These are phyloP conservation scores for Phanerodontia chrysosporium DNA, from an alignment of 768 basidiomycete genomes.

Conservation along the genomic window DNA sequence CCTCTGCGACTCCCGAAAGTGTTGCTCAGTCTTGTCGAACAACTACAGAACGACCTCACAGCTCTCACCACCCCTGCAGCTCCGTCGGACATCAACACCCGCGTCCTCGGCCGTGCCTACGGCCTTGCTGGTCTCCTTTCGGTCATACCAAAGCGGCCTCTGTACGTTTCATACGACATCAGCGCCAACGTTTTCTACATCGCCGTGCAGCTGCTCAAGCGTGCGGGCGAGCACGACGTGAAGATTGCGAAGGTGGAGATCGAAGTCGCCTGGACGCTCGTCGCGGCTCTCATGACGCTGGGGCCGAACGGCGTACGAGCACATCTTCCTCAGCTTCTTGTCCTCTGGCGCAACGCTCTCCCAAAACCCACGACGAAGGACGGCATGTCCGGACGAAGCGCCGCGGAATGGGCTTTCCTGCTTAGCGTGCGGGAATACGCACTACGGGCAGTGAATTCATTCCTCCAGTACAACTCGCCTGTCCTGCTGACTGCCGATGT, in stretches of 20 bases:
- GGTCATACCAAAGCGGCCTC: constrained; percentile 78
- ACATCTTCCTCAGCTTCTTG: constrained; percentile 89
- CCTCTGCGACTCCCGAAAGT: constrained; percentile 80
- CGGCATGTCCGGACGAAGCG: constrained; percentile 53
- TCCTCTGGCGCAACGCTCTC: constrained; percentile 95
- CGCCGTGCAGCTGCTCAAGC: constrained; percentile 85
- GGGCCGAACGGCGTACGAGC: constrained; percentile 92
- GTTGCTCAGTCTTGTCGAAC: constrained; percentile 72
- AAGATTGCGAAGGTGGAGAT: constrained; percentile 78
- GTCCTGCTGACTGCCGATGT: constrained; percentile 87
- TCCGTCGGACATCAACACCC: constrained; percentile 62
- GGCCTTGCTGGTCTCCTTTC: constrained; percentile 86
- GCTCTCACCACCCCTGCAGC: constrained; percentile 69
- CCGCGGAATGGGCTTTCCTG: constrained; percentile 86
- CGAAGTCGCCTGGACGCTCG: constrained; percentile 91
- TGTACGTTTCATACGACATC: constrained; percentile 94
- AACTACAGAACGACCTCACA: constrained; percentile 78
- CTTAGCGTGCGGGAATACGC: constrained; percentile 89
- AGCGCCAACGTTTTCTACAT: constrained; percentile 88
- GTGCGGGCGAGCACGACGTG: constrained; percentile 87
- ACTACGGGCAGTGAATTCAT: constrained; percentile 82
- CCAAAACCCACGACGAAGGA: constrained; percentile 95
- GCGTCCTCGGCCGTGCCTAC: constrained; percentile 84
- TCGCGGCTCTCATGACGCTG: constrained; percentile 86
- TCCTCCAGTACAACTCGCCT: constrained; percentile 70